Evolutionary conservation across 2,329 filamentous ascomycete genomes (phyloP).

Genomic region (Paecilomyces formosus): DNA sequence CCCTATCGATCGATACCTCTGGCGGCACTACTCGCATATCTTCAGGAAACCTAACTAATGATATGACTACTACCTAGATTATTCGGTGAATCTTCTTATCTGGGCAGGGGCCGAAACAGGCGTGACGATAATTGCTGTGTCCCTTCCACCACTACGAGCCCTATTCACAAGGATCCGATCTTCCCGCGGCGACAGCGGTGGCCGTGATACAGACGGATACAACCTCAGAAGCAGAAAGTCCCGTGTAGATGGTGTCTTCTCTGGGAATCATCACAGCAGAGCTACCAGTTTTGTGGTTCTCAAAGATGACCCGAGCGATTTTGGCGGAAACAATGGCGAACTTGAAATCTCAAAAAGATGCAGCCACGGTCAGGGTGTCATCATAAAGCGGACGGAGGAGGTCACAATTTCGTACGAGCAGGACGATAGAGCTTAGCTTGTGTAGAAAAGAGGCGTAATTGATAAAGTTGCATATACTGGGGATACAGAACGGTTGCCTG

Average conservation of each 20-base stretch:
- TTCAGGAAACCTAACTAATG: neutral
- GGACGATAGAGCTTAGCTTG: neutral
- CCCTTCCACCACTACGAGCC: constrained; percentile 18
- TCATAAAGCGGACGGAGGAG: neutral
- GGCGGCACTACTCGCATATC: neutral
- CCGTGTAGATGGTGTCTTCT: neutral
- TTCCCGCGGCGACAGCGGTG: neutral
- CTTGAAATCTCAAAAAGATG: neutral
- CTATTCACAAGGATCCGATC: constrained; percentile 7
- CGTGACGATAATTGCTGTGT: constrained; percentile 20
- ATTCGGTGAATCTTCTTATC: constrained; percentile 11
- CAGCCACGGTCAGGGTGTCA: neutral
- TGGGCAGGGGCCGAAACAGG: constrained; percentile 20
- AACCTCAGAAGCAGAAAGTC: neutral
- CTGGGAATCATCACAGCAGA: neutral
- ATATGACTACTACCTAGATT: neutral
- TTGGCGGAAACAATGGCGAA: neutral
- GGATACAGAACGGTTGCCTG: no score
- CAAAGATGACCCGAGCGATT: neutral
- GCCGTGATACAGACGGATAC: constrained; percentile 7
- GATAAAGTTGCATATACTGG: no score
- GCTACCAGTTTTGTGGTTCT: neutral
- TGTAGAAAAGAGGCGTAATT: neutral
- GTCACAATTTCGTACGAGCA: neutral
- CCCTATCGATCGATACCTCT: neutral